phyloP scores from a whole-genome alignment of 1,284 basidiomycete genomes.

The Salmacisia buchloeana region DNA sequence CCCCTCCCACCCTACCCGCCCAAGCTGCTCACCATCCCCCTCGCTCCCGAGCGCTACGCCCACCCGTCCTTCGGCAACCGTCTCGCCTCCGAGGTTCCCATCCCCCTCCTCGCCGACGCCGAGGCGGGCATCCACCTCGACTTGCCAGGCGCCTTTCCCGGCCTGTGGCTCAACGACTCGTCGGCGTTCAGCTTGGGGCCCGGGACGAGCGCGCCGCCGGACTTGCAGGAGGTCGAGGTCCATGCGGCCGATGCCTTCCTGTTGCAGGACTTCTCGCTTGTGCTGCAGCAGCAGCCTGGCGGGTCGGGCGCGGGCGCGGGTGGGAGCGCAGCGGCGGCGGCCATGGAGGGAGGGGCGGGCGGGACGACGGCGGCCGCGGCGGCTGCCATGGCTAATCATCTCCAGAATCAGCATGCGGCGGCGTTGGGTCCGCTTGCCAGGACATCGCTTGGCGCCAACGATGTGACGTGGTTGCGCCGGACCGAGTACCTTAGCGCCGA shows the following conservation, averaged over 20 bases:
- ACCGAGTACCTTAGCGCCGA: slow-evolving; percentile 47
- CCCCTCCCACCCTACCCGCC: slow-evolving; percentile 48
- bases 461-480: slow-evolving; percentile 46
- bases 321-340: background rate
- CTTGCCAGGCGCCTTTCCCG: slow-evolving; percentile 35
- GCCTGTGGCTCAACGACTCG: slow-evolving; percentile 27
- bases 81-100: slow-evolving; percentile 35
- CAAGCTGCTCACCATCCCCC: slow-evolving; percentile 38
- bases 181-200: background rate
- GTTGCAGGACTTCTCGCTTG: slow-evolving; percentile 33
- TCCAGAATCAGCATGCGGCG: slow-evolving; percentile 28
- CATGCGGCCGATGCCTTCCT: slow-evolving; percentile 45
- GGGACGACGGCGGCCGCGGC: slow-evolving; percentile 11
- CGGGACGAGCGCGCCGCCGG: background rate
- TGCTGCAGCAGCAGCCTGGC: slow-evolving; percentile 10
- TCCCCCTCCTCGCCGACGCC: slow-evolving; percentile 43
- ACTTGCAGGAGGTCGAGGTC: slow-evolving; percentile 22
- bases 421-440: slow-evolving; percentile 27
- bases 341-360: slow-evolving; percentile 13
- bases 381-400: slow-evolving; percentile 12
- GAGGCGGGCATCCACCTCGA: slow-evolving; percentile 48
- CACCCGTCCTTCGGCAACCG: slow-evolving; percentile 37
- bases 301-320: background rate
- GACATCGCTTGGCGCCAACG: slow-evolving; percentile 26
- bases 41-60: slow-evolving; percentile 31